phyloP scores from a whole-genome alignment of 2,329 filamentous ascomycete species.

The Pestalotiopsis sp. region DNA sequence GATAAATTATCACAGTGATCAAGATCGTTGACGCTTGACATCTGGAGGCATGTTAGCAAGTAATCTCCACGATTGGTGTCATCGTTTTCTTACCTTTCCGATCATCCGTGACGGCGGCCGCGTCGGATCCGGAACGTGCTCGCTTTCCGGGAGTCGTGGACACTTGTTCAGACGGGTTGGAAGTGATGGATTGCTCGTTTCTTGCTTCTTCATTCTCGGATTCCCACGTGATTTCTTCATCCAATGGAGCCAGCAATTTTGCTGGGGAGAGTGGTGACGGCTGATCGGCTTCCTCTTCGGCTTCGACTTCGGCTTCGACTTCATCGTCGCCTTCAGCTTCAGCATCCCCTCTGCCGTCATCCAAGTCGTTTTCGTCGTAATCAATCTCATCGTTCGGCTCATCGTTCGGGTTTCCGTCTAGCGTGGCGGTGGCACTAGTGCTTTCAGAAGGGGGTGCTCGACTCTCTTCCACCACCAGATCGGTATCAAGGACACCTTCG shows the following conservation, averaged over 20 bases:
- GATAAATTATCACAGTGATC: slow-evolving; percentile 19
- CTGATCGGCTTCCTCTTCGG: slow-evolving; percentile 19
- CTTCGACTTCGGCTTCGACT: slow-evolving; percentile 13
- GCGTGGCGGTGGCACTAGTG: slow-evolving; percentile 36
- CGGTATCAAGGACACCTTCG: background rate
- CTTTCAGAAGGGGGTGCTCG: slow-evolving; percentile 36
- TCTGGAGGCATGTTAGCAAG: slow-evolving; percentile 40
- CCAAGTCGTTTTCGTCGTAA: slow-evolving; percentile 37
- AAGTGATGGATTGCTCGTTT: slow-evolving; percentile 18
- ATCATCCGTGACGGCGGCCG: slow-evolving; percentile 24
- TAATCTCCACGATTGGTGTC: background rate
- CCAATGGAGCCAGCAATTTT: slow-evolving; percentile 17
- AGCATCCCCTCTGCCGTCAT: slow-evolving; percentile 18
- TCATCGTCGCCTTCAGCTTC: slow-evolving; percentile 22
- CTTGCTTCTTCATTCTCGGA: slow-evolving; percentile 32
- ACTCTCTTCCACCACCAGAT: slow-evolving; percentile 19
- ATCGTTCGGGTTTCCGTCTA: slow-evolving; percentile 33
- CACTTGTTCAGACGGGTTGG: slow-evolving; percentile 35
- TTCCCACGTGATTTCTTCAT: slow-evolving; percentile 37
- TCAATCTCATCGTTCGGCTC: slow-evolving; percentile 37
- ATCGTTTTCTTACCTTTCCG: slow-evolving; percentile 29
- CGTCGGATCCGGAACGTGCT: slow-evolving; percentile 28
- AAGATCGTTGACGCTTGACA: slow-evolving; percentile 55
- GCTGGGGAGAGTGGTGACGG: background rate
- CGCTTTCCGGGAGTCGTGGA: slow-evolving; percentile 34